Evolutionary conservation across 106 monocot species (phyloP).

Genomic region (Platanthera guangdongensis): DNA sequence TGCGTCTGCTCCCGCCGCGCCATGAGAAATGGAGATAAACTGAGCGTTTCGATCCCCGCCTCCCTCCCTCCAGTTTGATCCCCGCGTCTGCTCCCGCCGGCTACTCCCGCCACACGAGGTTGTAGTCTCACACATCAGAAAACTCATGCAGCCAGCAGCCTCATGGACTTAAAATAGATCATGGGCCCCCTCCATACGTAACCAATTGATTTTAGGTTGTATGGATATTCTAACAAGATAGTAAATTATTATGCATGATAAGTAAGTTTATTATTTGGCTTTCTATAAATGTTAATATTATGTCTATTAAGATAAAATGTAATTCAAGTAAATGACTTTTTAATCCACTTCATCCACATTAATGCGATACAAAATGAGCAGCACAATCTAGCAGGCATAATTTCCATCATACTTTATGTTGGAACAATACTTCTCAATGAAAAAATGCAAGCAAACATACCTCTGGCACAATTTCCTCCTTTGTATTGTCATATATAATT

Average conservation of each 20-base stretch:
- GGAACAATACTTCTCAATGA: neutral
- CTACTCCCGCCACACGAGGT: too few relatives aligned
- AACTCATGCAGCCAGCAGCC: too few relatives aligned
- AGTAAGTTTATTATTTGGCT: neutral
- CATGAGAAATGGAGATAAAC: too few relatives aligned
- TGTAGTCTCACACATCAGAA: too few relatives aligned
- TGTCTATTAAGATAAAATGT: neutral
- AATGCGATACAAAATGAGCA: neutral
- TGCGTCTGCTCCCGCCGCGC: too few relatives aligned
- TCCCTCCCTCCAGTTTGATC: too few relatives aligned
- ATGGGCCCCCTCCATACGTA: too few relatives aligned
- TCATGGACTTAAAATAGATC: too few relatives aligned
- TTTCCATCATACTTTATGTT: neutral
- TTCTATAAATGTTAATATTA: neutral
- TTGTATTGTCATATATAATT: slow-evolving; percentile 88
- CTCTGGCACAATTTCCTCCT: slow-evolving; percentile 80
- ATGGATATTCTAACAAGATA: neutral
- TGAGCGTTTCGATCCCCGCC: too few relatives aligned
- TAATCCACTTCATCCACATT: neutral
- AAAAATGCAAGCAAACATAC: slow-evolving; percentile 22
- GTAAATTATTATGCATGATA: neutral
- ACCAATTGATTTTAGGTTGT: too few relatives aligned
- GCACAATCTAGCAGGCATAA: neutral
- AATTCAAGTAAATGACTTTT: neutral
- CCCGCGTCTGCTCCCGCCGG: too few relatives aligned